Base-by-base conservation (phyloP, 1,139 yeast species). In the Geotrichum australiense region DNA sequence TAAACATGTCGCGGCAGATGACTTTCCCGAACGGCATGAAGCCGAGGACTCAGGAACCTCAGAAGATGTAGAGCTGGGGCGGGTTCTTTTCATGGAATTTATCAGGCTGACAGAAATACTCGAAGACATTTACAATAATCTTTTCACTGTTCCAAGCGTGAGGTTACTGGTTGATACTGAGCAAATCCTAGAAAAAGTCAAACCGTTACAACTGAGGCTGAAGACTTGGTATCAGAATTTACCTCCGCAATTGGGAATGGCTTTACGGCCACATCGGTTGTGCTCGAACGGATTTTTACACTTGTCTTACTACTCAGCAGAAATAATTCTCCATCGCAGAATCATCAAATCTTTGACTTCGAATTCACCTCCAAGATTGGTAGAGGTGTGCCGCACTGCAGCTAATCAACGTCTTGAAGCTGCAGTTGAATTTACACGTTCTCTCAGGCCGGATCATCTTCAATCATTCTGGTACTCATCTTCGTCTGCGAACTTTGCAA, bases 381-480 rank as follows among this genome's bases (percentile, higher is more conserved):
- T 78, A 3, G 68, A 68, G 35, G 89, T 87, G 1, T 85, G 96
- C 57, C 71, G 95, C 35, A 70, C 80, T 21, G 95, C 96, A 0
- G 96, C 96, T 1, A 76, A 72, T 48, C 81, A 94, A 1, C 68
- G 96, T 51, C 65, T 87, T 11, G 63, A 76, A 12, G 95, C 95
- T 0, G 83, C 95, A 1, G 74, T 84, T 47, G 93, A 84, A 42
- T 84, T 86, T 62, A 80, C 85, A 8, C 65, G 81, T 43, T 80
- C 76, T 47, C 69, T 87, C 55, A 78, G 78, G 52, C 81, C 82
- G 3, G 94, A 85, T 51, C 94, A 86, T 56, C 73, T 83, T 39
- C 87, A 79, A 55, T 76, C 93, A 8, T 86, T 85, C 61, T 87
- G 96, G 96, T 91, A 83, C 61, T 75, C 86, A 2, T 78, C 87